phyloP scores from a whole-genome alignment of 345 rosid species.

The Citropsis articulata region DNA sequence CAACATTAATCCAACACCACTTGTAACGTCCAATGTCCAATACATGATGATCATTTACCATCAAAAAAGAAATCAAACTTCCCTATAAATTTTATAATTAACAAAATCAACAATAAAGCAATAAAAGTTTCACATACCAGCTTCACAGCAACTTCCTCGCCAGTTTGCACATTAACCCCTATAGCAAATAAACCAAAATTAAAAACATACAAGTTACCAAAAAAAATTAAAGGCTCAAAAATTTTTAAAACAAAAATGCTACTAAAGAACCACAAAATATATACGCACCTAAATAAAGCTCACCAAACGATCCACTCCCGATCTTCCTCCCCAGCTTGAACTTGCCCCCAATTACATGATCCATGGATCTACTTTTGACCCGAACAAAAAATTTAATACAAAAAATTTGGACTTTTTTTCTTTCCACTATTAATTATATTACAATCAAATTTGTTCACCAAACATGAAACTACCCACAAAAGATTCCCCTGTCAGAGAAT shows the following conservation, averaged over 20 bases:
- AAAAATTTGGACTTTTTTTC: not conserved
- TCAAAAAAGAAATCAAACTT: not conserved
- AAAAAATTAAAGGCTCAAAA: not conserved
- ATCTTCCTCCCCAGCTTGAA: slow-evolving; percentile 94
- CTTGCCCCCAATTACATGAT: slow-evolving; percentile 72
- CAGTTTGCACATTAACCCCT: slow-evolving; percentile 81
- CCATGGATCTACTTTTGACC: slow-evolving; percentile 43
- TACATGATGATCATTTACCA: not conserved
- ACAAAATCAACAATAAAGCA: not conserved
- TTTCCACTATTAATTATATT: not conserved
- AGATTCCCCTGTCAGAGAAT: slow-evolving; percentile 14
- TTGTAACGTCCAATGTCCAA: not conserved
- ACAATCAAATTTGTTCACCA: slow-evolving; percentile 26
- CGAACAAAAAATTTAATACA: slow-evolving; percentile 8
- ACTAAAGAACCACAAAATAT: not conserved
- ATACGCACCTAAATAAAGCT: slow-evolving; percentile 66
- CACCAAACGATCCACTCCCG: slow-evolving; percentile 97
- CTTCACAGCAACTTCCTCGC: slow-evolving; percentile 92
- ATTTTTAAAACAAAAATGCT: slow-evolving; percentile 1
- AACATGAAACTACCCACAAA: slow-evolving; percentile 19
- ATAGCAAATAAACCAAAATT: slow-evolving; percentile 1
- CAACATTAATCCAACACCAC: not conserved
- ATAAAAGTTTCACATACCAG: slow-evolving; percentile 43
- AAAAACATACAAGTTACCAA: slow-evolving; percentile 1
- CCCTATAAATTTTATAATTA: not conserved